Evolutionary conservation across 805 yeast genomes (phyloP), one percentile per base, ranked within the genome.

Genomic region (Kluyveromyces dobzhanskii): DNA sequence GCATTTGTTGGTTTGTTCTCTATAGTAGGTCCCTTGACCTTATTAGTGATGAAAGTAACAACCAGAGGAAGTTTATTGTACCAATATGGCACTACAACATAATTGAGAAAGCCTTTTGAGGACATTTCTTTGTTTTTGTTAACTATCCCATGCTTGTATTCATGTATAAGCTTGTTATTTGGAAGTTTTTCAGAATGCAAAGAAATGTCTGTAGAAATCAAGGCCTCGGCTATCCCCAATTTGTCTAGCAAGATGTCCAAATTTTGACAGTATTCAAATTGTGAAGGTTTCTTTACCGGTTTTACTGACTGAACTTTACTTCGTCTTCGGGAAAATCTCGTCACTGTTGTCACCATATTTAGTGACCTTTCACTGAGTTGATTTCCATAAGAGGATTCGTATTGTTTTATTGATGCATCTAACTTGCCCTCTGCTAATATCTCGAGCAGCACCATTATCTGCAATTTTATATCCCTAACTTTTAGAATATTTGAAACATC

Each of bases 391-490:
- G 48, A 30, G 34, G 40, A 29, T 39, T 58, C 48, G 65, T 57
- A 49, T 59, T 66, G 14, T 45, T 57, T 18, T 43, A 51, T 51
- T 61, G 71, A 44, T 1, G 33, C 17, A 38, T 67, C 69, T 6
- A 66, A 43, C 4, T 53, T 54, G 41, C 62, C 51, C 9, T 59
- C 35, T 17, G 53, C 45, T 3, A 76, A 52, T 3, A 73, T 40
- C 45, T 77, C 82, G 30, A 76, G 46, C 2, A 72, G 44, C 1
- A 75, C 43, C 2, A 77, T 46, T 0, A 75, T 59, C 48, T 77
- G 82, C 24, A 77, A 50, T 44, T 75, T 79, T 1, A 78, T 71
- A 45, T 76, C 82, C 26, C 80, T 57, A 2, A 71, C 61, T 44
- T 75, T 76, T 42, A 76, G 57, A 28, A 67, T 65, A 28, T 61